Percentiles rank a stretch among this genome's conserved stretches.
Evolutionary conservation across 139 green algal species (phyloP).

Genomic region (Penium margaritaceum): DNA sequence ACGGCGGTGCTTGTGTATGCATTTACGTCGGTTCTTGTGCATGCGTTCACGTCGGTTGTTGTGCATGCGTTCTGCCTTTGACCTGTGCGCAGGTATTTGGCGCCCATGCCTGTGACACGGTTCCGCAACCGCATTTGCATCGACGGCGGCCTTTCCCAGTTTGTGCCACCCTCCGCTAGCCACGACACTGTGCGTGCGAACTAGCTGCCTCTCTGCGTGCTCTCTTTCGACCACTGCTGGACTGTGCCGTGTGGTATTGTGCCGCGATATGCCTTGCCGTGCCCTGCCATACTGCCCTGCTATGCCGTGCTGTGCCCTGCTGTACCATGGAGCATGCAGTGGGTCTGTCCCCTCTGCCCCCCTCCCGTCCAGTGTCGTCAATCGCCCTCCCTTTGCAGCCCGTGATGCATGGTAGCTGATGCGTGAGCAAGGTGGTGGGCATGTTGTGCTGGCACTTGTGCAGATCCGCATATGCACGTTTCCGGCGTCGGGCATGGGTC

Average conservation of each 20-base stretch:
- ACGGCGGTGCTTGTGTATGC: too few species aligned
- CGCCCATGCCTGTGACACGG: constrained; percentile 44
- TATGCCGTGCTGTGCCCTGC: not conserved
- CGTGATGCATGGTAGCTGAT: not conserved
- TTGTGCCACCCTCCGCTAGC: constrained; percentile 60
- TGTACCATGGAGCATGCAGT: not conserved
- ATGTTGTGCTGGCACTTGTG: not conserved
- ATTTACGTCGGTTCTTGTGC: constrained; percentile 7
- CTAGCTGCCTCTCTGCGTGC: not conserved
- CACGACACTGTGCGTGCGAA: constrained; percentile 32
- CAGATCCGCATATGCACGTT: constrained; percentile 33
- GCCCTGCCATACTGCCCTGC: not conserved
- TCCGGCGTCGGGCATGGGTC: constrained; percentile 14
- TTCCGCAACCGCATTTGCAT: constrained; percentile 58
- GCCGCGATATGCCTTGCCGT: not conserved
- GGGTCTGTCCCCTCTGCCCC: not conserved
- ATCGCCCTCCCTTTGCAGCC: not conserved
- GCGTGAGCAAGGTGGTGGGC: not conserved
- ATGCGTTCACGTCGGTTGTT: not conserved
- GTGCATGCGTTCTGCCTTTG: not conserved
- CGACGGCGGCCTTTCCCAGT: constrained; percentile 76
- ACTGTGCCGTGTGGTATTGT: not conserved
- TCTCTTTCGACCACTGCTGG: not conserved
- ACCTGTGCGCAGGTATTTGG: constrained; percentile 54
- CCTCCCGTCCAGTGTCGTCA: too few species aligned